A percentile compares a stretch with the other conserved stretches of the same genome.
Evolutionary conservation across 306 rosid genomes (phyloP).

Genomic region (Quillaja saponaria): DNA sequence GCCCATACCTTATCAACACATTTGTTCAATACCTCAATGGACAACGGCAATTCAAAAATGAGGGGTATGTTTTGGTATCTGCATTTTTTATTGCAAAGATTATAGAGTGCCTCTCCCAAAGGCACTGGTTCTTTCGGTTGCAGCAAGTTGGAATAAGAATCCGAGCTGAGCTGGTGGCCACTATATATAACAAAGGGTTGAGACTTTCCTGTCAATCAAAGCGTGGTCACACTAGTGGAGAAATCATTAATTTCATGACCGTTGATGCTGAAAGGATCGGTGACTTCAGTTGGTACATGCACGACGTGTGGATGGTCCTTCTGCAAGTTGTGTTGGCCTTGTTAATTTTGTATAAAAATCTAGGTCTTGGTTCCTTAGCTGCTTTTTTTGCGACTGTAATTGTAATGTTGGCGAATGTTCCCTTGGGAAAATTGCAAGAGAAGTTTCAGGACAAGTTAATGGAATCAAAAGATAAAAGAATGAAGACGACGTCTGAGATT

Average conservation of each 20-base stretch:
- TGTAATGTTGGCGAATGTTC: conserved; percentile 52
- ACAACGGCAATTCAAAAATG: conserved; percentile 29
- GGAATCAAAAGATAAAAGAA: conserved; percentile 58
- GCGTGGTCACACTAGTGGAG: conserved; percentile 50
- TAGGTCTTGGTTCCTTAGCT: conserved; percentile 53
- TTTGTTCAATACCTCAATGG: conserved; percentile 54
- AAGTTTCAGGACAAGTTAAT: conserved; percentile 50
- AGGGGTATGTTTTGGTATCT: conserved; percentile 45
- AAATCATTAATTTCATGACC: conserved; percentile 54
- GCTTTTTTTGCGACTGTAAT: conserved; percentile 44
- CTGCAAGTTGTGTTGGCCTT: conserved; percentile 45
- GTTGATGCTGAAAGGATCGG: conserved; percentile 60
- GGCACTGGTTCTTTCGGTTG: conserved; percentile 48
- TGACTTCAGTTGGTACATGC: conserved; percentile 39
- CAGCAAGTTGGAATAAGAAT: conserved; percentile 44
- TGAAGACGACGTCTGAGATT: conserved; percentile 59
- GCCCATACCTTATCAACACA: conserved; percentile 52
- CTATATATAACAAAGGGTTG: conserved; percentile 41
- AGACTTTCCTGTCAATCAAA: conserved; percentile 46
- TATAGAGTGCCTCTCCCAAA: conserved; percentile 40
- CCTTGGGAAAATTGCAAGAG: conserved; percentile 46
- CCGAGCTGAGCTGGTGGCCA: conserved; percentile 36
- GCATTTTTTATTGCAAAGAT: conserved; percentile 46
- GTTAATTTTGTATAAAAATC: conserved; percentile 47
- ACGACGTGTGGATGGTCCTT: conserved; percentile 44